phyloP scores from a whole-genome alignment of 2,329 filamentous ascomycete genomes.

The Calonectria fujianensis region DNA sequence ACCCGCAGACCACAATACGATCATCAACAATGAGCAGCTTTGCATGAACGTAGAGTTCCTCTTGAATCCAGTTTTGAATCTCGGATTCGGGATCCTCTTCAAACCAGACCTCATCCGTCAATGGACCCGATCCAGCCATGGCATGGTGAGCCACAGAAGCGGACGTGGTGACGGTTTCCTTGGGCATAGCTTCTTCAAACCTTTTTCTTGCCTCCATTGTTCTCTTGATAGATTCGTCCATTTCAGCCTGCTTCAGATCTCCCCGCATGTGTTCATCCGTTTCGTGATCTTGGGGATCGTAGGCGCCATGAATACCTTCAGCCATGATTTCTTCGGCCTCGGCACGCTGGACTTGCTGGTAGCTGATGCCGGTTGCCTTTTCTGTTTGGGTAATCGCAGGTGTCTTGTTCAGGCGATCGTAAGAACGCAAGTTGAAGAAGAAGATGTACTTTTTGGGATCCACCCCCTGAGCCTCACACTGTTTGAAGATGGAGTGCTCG shows the following conservation, averaged over 20 bases:
- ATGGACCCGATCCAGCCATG: conserved; percentile 79
- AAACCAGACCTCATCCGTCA: conserved; percentile 84
- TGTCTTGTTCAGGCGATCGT: conserved; percentile 93
- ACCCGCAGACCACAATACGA: conserved; percentile 87
- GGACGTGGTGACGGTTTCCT: conserved; percentile 62
- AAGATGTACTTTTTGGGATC: conserved; percentile 90
- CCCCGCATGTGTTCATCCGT: conserved; percentile 70
- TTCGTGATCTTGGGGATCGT: conserved; percentile 65
- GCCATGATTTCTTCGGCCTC: conserved; percentile 93
- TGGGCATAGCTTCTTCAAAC: conserved; percentile 70
- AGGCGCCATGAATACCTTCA: conserved; percentile 78
- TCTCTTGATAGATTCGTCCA: conserved; percentile 60
- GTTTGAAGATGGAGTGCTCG: conserved; percentile 91
- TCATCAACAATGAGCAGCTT: conserved; percentile 95
- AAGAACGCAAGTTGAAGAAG: conserved; percentile 94
- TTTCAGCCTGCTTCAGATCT: conserved; percentile 59
- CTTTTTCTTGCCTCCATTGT: conserved; percentile 69
- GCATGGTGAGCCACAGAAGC: conserved; percentile 82
- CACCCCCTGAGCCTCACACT: conserved; percentile 82
- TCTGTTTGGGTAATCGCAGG: conserved; percentile 83
- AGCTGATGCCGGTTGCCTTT: conserved; percentile 86
- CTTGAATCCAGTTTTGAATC: conserved; percentile 92
- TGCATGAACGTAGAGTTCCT: conserved; percentile 95
- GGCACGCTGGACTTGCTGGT: conserved; percentile 90
- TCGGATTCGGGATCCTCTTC: conserved; percentile 82